phyloP scores from a whole-genome alignment of 192 early-diverging fungal genomes.

The Coemansia brasiliensis region DNA sequence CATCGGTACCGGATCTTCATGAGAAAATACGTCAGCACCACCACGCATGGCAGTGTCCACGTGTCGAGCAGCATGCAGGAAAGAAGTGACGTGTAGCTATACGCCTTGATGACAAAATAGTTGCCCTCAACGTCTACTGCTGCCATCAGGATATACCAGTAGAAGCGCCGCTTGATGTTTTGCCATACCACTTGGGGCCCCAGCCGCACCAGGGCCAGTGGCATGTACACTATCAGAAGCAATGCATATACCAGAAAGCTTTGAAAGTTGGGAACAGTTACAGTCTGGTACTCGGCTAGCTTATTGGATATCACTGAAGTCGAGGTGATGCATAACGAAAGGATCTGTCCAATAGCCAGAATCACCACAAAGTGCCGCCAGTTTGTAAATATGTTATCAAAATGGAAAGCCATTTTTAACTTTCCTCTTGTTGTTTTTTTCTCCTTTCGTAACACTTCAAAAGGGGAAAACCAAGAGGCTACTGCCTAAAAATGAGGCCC shows the following conservation, averaged over 20 bases:
- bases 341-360: constrained; percentile 61
- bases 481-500: constrained; percentile 53
- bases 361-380: constrained; percentile 56
- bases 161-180: constrained; percentile 43
- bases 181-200: constrained; percentile 41
- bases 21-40: constrained; percentile 67
- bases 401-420: constrained; percentile 40
- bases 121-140: constrained; percentile 80
- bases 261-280: constrained; percentile 69
- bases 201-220: constrained; percentile 41
- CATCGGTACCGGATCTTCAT: constrained; percentile 64
- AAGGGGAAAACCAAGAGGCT: constrained; percentile 4
- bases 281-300: constrained; percentile 57
- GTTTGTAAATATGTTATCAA: constrained; percentile 14
- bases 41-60: constrained; percentile 75
- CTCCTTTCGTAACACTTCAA: background rate
- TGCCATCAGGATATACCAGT: constrained; percentile 63
- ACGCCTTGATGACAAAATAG: constrained; percentile 79
- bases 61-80: constrained; percentile 78
- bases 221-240: constrained; percentile 55
- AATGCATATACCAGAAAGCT: constrained; percentile 67
- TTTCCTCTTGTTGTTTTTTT: constrained; percentile 22
- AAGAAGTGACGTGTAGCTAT: constrained; percentile 70
- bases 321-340: constrained; percentile 75
- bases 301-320: constrained; percentile 69